Evolutionary conservation across 208 protist genomes (phyloP).

Genomic region (Crithidia mellificae): DNA sequence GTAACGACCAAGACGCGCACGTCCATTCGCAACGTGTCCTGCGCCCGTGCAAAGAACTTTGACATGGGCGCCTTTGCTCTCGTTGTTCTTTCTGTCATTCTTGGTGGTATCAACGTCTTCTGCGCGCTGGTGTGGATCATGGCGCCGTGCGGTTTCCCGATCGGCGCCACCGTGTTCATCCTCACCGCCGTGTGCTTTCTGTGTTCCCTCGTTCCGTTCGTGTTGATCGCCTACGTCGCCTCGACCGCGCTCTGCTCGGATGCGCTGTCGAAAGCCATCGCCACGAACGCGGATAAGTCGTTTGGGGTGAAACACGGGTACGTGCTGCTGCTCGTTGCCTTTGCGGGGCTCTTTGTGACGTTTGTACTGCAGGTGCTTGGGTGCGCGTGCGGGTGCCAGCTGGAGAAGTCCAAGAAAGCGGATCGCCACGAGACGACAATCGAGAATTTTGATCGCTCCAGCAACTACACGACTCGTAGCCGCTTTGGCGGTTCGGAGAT

Average conservation of each 20-base stretch:
- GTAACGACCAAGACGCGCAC: neutral
- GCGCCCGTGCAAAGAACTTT: neutral
- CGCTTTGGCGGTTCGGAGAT: neutral
- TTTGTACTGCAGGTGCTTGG: neutral
- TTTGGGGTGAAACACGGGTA: neutral
- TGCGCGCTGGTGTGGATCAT: slow-evolving; percentile 8
- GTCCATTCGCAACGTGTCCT: neutral
- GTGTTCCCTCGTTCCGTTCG: slow-evolving; percentile 1
- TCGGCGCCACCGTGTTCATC: neutral
- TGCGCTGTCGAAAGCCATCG: slow-evolving; percentile 6
- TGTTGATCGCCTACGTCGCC: neutral
- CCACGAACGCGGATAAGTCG: neutral
- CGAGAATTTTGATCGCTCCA: neutral
- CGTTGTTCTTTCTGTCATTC: neutral
- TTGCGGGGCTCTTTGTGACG: neutral
- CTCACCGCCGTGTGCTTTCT: neutral
- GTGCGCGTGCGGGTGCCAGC: slow-evolving; percentile 12
- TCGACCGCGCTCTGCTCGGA: neutral
- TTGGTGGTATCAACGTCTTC: neutral
- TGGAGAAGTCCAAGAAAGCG: neutral
- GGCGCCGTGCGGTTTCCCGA: slow-evolving; percentile 5
- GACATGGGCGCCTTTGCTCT: neutral
- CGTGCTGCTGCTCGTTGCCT: slow-evolving; percentile 1
- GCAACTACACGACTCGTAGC: neutral
- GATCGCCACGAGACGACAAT: neutral